A percentile compares a stretch with the other conserved stretches of the same genome.
Evolutionary conservation across 192 early-diverging fungal species (phyloP).

Genomic region (Umbelopsis sp.): DNA sequence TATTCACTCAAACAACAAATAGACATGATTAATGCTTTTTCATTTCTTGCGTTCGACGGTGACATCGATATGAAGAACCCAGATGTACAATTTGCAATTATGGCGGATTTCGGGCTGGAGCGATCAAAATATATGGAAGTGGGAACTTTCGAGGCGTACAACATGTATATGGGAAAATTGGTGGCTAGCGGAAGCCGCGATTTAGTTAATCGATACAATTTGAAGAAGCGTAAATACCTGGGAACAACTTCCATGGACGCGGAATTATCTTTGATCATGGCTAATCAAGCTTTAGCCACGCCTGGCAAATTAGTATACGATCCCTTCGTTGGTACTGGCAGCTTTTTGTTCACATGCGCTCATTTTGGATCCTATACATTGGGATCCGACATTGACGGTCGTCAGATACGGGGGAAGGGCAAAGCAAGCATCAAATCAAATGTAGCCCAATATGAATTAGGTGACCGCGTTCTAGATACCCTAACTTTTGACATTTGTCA

Average conservation of each 20-base stretch:
- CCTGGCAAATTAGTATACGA: conserved; percentile 86
- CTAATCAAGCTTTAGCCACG: conserved; percentile 82
- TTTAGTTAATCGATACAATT: conserved; percentile 80
- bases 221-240: conserved; percentile 94
- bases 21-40: conserved; percentile 78
- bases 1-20: conserved; percentile 76
- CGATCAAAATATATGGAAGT: not conserved
- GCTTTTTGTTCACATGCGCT: conserved; percentile 90
- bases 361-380: conserved; percentile 92
- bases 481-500: conserved; percentile 87
- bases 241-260: conserved; percentile 99
- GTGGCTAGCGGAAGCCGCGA: conserved; percentile 73
- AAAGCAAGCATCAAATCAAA: conserved; percentile 74
- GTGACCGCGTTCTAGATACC: conserved; percentile 74
- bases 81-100: conserved; percentile 70
- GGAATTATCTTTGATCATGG: conserved; percentile 95
- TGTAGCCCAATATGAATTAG: conserved; percentile 79
- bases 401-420: conserved; percentile 91
- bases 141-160: conserved; percentile 6
- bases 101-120: conserved; percentile 78
- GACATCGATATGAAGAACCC: conserved; percentile 84
- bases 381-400: conserved; percentile 97
- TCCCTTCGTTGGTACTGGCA: conserved; percentile 97
- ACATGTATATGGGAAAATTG: conserved; percentile 28
- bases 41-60: conserved; percentile 85